phyloP scores from a whole-genome alignment of 768 basidiomycete species.

The Phanerochaete sordida region DNA sequence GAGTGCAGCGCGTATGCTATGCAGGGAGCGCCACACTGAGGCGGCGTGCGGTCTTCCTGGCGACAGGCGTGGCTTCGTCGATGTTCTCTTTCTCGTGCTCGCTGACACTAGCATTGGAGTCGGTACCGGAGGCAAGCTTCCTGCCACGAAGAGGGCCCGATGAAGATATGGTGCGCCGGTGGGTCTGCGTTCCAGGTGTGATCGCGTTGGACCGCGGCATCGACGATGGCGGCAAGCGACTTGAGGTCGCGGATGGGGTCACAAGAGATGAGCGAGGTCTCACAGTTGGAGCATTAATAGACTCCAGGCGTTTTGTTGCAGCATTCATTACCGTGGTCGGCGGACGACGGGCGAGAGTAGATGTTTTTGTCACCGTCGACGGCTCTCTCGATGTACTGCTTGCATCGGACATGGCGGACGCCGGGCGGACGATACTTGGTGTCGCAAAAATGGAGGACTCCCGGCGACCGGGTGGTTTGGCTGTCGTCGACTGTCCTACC shows the following conservation, averaged over 20 bases:
- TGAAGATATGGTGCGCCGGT: conserved; percentile 19
- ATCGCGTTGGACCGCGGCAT: conserved; percentile 18
- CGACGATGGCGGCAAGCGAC: conserved; percentile 18
- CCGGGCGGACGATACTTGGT: conserved; percentile 47
- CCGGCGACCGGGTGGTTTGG: conserved; percentile 37
- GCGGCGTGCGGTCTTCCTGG: conserved; percentile 13
- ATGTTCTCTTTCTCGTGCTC: conserved; percentile 62
- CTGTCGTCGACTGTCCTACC: conserved; percentile 46
- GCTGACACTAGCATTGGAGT: conserved; percentile 31
- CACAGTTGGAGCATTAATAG: conserved; percentile 46
- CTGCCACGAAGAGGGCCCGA: conserved; percentile 21
- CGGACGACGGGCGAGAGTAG: conserved; percentile 46
- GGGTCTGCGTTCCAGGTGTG: conserved; percentile 9
- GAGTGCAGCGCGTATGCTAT: not conserved
- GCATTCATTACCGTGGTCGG: conserved; percentile 30
- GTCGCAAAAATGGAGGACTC: conserved; percentile 58
- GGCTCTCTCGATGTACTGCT: conserved; percentile 37
- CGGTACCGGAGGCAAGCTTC: conserved; percentile 6
- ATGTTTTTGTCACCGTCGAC: conserved; percentile 33
- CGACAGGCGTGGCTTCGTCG: conserved; percentile 24
- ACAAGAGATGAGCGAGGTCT: conserved; percentile 8
- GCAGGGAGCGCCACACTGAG: conserved; percentile 17
- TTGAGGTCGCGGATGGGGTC: conserved; percentile 13
- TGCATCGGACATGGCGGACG: conserved; percentile 53
- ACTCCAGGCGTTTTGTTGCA: conserved; percentile 20